Percentiles rank a stretch among this genome's conserved stretches.
These are phyloP conservation scores for Diversispora eburnea DNA, from an alignment of 192 early-diverging fungal species.

Conservation along the genomic window DNA sequence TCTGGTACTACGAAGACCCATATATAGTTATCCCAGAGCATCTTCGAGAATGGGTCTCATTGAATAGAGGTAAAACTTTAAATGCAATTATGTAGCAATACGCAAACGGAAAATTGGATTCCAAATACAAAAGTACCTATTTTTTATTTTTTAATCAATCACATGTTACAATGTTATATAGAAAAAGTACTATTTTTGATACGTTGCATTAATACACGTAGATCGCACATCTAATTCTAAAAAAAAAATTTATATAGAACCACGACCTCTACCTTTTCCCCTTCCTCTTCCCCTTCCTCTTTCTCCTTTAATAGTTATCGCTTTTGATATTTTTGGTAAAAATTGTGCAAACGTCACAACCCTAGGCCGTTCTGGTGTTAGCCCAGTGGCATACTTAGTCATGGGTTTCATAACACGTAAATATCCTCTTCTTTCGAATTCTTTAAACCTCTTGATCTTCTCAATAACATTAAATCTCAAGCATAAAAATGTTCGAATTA, in stretches of 20 bases:
- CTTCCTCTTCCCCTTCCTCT: not conserved
- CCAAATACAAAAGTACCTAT: too few species aligned
- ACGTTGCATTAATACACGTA: too few species aligned
- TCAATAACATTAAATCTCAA: conserved; percentile 10
- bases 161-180: too few species aligned
- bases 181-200: too few species aligned
- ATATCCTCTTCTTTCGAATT: not conserved
- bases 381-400: conserved; percentile 10
- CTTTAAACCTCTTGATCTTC: not conserved
- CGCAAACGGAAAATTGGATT: too few species aligned
- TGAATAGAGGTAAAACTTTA: too few species aligned
- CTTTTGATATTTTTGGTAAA: conserved; percentile 11
- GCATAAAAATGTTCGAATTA: not conserved
- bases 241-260: not conserved
- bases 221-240: too few species aligned
- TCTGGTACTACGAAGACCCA: too few species aligned
- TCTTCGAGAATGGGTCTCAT: too few species aligned
- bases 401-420: not conserved
- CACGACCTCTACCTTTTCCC: not conserved
- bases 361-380: conserved; percentile 1
- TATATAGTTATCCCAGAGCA: too few species aligned
- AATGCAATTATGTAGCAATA: too few species aligned
- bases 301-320: not conserved
- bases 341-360: conserved; percentile 6
- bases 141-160: too few species aligned